phyloP scores from a whole-genome alignment of 1,139 yeast species.

The Zygosaccharomyces pseudobailii region DNA sequence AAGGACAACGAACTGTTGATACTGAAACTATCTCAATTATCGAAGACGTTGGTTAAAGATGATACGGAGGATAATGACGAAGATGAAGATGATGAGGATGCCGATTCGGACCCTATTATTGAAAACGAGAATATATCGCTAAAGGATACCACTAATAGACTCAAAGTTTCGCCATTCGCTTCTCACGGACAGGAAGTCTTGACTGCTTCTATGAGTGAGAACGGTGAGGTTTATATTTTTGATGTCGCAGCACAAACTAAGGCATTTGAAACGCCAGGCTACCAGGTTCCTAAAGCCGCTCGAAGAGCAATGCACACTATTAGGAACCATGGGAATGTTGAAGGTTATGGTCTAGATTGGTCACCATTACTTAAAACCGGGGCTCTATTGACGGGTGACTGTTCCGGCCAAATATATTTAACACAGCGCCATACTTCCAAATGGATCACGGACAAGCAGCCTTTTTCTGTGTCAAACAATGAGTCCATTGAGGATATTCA shows the following conservation, averaged over 20 bases:
- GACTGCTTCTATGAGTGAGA: constrained; percentile 86
- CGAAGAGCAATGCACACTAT: constrained; percentile 85
- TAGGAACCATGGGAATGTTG: constrained; percentile 85
- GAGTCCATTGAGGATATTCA: constrained; percentile 88
- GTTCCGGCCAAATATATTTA: constrained; percentile 73
- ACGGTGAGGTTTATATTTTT: constrained; percentile 82
- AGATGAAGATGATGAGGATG: constrained; percentile 67
- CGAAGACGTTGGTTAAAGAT: constrained; percentile 80
- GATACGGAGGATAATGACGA: constrained; percentile 68
- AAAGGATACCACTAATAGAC: constrained; percentile 80
- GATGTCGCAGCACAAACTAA: constrained; percentile 75
- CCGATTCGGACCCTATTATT: constrained; percentile 75
- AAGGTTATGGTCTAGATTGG: constrained; percentile 98
- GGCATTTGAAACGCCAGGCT: constrained; percentile 87
- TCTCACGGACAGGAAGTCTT: constrained; percentile 51
- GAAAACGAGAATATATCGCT: constrained; percentile 77
- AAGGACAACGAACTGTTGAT: constrained; percentile 86
- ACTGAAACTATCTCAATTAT: constrained; percentile 74
- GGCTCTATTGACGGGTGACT: constrained; percentile 81
- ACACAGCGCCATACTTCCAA: constrained; percentile 72
- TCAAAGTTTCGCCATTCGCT: constrained; percentile 80
- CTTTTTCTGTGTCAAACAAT: constrained; percentile 64
- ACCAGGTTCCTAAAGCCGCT: constrained; percentile 65
- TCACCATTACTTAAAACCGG: constrained; percentile 81
- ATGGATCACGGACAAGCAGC: constrained; percentile 84